Base-by-base conservation (phyloP, 2,329 filamentous ascomycete species). In the Sarocladiaceae sp. region DNA sequence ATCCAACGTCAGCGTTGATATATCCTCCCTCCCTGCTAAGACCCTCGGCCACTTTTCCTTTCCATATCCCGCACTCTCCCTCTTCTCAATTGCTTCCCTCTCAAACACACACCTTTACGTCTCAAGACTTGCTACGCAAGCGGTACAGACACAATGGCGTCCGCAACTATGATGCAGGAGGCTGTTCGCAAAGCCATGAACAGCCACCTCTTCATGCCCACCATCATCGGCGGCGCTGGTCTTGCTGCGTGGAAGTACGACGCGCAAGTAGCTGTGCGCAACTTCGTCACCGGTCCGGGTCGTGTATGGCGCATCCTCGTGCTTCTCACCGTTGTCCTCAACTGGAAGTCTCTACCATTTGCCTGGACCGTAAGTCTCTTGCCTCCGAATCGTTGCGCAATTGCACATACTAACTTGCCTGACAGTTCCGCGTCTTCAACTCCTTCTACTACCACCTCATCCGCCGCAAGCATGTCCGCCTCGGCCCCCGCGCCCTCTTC, bases 311-410 rank as follows among this genome's bases (percentile, higher is more conserved):
- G 80, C 4, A 72, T 83, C 53, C 50, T 79, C 53, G 65, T 81
- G 54, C 59, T 86, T 13, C 49, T 80, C 12, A 79, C 87, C 52
- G 72, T 81, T 12, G 46, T 86, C 7, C 59, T 80, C 39, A 93
- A 92, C 66, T 74, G 86, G 71, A 93, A 93, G 76, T 87, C 79
- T 55, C 62, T 91, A 55, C 88, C 88, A 0, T 77, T 89, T 37
- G 79, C 82, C 10, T 93, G 88, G 88, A 90, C 89, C 59, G 84
- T 88, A 77, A 52, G 83, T 31, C 20, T 49, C 46, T 18, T 18
- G 23, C n/a, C 22, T 51, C 28, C 23, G 25, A 15, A 42, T 49
- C 4, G 17, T 8, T 35, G 18, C 13, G 29, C n/a, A 54, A 48
- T 23, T 17, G 17, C 36, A 53, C 18, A 13, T 39, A 47, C 56